phyloP scores from a whole-genome alignment of 2,329 filamentous ascomycete genomes.

The Dendryphion nanum region DNA sequence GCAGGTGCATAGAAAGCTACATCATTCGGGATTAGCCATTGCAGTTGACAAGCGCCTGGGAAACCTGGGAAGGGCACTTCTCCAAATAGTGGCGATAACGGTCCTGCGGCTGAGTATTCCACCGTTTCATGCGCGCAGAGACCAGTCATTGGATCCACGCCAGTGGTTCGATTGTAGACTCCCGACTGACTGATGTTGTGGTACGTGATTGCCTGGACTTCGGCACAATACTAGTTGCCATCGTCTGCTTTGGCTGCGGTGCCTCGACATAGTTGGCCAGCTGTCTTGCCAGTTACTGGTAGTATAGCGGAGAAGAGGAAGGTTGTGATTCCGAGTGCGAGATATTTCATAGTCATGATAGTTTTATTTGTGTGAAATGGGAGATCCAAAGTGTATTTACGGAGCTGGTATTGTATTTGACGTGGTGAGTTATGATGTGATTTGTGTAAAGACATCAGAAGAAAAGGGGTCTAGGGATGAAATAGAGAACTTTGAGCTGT shows the following conservation, averaged over 20 bases:
- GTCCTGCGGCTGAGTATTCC: slow-evolving; percentile 59
- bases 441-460: background rate
- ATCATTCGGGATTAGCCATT: background rate
- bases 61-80: too few relatives aligned
- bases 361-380: background rate
- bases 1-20: slow-evolving; percentile 70
- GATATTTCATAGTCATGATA: background rate
- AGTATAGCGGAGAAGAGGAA: slow-evolving; percentile 9
- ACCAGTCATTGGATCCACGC: slow-evolving; percentile 57
- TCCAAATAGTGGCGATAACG: slow-evolving; percentile 66
- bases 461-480: background rate
- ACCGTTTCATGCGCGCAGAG: slow-evolving; percentile 55
- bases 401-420: background rate
- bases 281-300: slow-evolving; percentile 24
- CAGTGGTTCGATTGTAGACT: slow-evolving; percentile 62
- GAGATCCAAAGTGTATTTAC: background rate
- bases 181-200: slow-evolving; percentile 59
- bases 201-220: slow-evolving; percentile 68
- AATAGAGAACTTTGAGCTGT: background rate
- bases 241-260: slow-evolving; percentile 32
- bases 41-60: too few relatives aligned
- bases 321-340: slow-evolving; percentile 18
- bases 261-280: slow-evolving; percentile 33
- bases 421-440: background rate
- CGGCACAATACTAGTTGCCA: slow-evolving; percentile 66